These are phyloP conservation scores for Trichosanthes truncata DNA, from an alignment of 306 rosid species.

Conservation along the genomic window DNA sequence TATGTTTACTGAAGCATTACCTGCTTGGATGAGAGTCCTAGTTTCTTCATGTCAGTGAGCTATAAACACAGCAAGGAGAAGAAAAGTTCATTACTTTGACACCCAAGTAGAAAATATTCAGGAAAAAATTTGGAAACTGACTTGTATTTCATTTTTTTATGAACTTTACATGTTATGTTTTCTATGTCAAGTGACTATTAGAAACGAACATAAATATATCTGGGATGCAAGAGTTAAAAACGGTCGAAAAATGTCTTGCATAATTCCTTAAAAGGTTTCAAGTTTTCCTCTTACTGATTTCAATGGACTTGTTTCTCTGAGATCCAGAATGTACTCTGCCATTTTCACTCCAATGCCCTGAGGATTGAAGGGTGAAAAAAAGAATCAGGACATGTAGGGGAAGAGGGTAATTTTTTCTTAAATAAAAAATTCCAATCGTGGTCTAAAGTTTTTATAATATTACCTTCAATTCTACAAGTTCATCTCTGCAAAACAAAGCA, in stretches of 20 bases:
- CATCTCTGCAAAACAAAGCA: slow-evolving; percentile 49
- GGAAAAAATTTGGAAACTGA: not conserved
- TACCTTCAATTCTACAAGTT: slow-evolving; percentile 71
- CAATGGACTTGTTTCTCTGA: slow-evolving; percentile 71
- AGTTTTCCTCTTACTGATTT: slow-evolving; percentile 50
- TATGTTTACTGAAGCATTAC: slow-evolving; percentile 18
- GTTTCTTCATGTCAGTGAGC: slow-evolving; percentile 80
- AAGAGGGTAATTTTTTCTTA: not conserved
- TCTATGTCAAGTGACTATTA: not conserved
- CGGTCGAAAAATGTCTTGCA: not conserved
- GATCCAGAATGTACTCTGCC: slow-evolving; percentile 76
- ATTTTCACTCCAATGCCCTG: slow-evolving; percentile 83
- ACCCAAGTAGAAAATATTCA: not conserved
- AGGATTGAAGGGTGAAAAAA: not conserved
- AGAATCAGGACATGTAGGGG: not conserved
- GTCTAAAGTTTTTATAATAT: not conserved
- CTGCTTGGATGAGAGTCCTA: slow-evolving; percentile 91
- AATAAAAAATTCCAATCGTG: not conserved
- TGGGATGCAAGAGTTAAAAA: too few relatives aligned
- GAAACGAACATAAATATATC: not conserved
- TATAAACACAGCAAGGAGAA: slow-evolving; percentile 15
- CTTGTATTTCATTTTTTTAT: not conserved
- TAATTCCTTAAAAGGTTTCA: not conserved
- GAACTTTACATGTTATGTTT: not conserved
- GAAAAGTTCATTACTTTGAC: not conserved